phyloP scores from a whole-genome alignment of 2,329 filamentous ascomycete genomes.

The Alternaria incomplexa region DNA sequence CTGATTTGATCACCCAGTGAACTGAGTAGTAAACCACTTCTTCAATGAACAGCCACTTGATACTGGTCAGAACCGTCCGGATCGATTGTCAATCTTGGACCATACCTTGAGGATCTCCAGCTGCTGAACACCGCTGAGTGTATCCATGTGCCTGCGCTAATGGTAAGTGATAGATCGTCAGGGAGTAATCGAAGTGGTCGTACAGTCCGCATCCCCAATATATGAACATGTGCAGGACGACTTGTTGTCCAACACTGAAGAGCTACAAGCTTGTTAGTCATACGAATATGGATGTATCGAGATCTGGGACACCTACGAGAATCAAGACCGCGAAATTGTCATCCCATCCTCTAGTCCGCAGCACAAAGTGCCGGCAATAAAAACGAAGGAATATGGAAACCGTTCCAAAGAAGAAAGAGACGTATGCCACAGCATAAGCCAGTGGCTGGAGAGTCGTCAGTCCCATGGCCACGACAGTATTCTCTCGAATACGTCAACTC shows the following conservation, averaged over 20 bases:
- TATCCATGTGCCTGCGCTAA: neutral
- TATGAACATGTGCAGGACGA: slow-evolving; percentile 28
- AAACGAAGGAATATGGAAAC: slow-evolving; percentile 19
- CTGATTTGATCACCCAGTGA: slow-evolving; percentile 42
- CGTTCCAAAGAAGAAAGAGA: slow-evolving; percentile 23
- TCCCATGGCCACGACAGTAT: slow-evolving; percentile 6
- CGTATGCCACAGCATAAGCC: slow-evolving; percentile 24
- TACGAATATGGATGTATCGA: neutral
- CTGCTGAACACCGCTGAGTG: slow-evolving; percentile 1
- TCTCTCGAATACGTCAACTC: neutral
- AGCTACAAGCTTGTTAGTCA: neutral
- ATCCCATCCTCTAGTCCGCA: slow-evolving; percentile 25
- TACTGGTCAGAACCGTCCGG: neutral
- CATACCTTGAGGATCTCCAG: slow-evolving; percentile 2
- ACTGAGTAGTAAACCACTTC: slow-evolving; percentile 42
- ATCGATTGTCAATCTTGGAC: neutral
- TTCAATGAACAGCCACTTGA: slow-evolving; percentile 35
- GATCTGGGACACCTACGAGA: neutral
- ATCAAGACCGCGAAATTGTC: slow-evolving; percentile 22
- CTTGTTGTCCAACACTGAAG: slow-evolving; percentile 23
- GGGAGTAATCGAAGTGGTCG: neutral
- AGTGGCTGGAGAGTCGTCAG: slow-evolving; percentile 19
- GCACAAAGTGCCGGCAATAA: slow-evolving; percentile 22
- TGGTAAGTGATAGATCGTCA: neutral
- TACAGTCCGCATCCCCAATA: slow-evolving; percentile 27